Percentiles rank a stretch among this genome's conserved stretches.
Evolutionary conservation across 73 alveolate species (phyloP).

Genomic region (Tetrahymena elliotti): DNA sequence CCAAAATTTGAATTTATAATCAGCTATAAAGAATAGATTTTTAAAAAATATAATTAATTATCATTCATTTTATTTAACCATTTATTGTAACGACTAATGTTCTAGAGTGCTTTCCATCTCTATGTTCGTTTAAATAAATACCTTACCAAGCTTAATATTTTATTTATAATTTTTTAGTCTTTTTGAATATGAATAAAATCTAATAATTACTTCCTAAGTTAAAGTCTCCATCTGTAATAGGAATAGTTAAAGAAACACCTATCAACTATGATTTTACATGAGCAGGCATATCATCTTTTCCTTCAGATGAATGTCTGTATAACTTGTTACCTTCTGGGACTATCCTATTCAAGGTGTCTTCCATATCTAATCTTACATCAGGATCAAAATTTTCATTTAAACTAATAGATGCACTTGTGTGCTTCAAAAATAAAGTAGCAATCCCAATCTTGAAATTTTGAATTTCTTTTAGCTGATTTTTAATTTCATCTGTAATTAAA

Average conservation of each 20-base stretch:
- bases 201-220: slow-evolving; percentile 45
- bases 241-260: slow-evolving; percentile 67
- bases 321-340: slow-evolving; percentile 63
- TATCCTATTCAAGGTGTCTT: slow-evolving; percentile 52
- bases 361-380: slow-evolving; percentile 69
- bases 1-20: too few relatives aligned
- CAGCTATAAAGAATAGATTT: too few relatives aligned
- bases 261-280: slow-evolving; percentile 71
- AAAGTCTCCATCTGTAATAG: slow-evolving; percentile 60
- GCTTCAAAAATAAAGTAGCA: slow-evolving; percentile 55
- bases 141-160: slow-evolving; percentile 66
- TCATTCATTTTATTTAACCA: slow-evolving; percentile 35
- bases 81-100: slow-evolving; percentile 50
- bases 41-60: too few relatives aligned
- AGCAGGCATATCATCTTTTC: slow-evolving; percentile 83
- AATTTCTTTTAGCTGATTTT: slow-evolving; percentile 44
- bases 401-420: slow-evolving; percentile 68
- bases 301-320: slow-evolving; percentile 69
- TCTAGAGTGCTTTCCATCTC: slow-evolving; percentile 52
- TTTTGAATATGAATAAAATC: neutral
- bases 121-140: slow-evolving; percentile 64
- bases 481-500: slow-evolving; percentile 59
- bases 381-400: slow-evolving; percentile 73
- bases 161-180: neutral
- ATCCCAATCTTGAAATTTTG: slow-evolving; percentile 56